phyloP scores from a whole-genome alignment of 139 green algal species.

The Closterium sp. region DNA sequence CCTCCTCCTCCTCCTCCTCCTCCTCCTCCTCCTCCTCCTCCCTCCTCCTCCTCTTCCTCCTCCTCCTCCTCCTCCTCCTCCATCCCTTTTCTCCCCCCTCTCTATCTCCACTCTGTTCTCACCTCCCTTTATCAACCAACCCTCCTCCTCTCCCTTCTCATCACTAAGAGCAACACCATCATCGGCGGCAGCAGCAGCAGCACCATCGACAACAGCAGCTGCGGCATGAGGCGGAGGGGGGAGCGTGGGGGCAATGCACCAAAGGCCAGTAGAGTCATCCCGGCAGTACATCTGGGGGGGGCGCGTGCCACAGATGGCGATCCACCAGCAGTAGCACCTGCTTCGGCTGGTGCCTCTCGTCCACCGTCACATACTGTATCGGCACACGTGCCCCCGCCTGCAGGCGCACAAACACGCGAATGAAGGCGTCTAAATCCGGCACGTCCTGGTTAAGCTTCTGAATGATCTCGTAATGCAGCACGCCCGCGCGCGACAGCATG shows the following conservation, averaged over 20 bases:
- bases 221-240: neutral
- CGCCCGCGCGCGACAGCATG: conserved; percentile 56
- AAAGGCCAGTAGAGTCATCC: conserved; percentile 66
- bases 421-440: conserved; percentile 63
- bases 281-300: conserved; percentile 69
- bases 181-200: neutral
- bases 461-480: conserved; percentile 82
- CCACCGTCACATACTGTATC: conserved; percentile 72
- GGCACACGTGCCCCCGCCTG: conserved; percentile 61
- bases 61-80: too few species aligned
- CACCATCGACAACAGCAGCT: neutral
- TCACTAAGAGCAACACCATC: neutral
- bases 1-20: too few species aligned
- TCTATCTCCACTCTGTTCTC: neutral
- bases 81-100: neutral
- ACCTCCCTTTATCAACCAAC: neutral
- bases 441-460: conserved; percentile 66
- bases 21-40: too few species aligned
- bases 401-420: conserved; percentile 22
- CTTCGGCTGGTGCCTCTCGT: conserved; percentile 54
- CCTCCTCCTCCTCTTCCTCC: too few species aligned
- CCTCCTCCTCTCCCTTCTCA: neutral
- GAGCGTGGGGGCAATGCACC: neutral
- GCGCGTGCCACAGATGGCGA: conserved; percentile 71
- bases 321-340: conserved; percentile 35